Percentiles rank a stretch among this genome's conserved stretches.
These are phyloP conservation scores for Hypomyces perniciosus DNA, from an alignment of 2,329 filamentous ascomycete species.

Conservation along the genomic window DNA sequence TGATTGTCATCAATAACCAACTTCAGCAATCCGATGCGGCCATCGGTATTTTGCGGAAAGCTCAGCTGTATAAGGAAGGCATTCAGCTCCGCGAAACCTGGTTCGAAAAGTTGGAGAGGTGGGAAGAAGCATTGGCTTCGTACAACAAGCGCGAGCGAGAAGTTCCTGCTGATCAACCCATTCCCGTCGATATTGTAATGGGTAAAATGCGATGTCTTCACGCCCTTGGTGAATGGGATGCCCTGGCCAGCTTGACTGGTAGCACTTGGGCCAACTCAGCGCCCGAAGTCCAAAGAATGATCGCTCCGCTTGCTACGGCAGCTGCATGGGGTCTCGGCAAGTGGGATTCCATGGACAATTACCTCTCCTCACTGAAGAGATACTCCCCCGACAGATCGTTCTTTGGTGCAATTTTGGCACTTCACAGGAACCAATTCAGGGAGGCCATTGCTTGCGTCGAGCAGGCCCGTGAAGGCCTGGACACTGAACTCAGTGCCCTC, in stretches of 20 bases:
- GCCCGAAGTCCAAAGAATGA: constrained; percentile 79
- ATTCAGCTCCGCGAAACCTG: constrained; percentile 96
- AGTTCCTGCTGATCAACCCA: constrained; percentile 48
- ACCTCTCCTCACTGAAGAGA: constrained; percentile 90
- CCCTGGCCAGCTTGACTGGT: constrained; percentile 78
- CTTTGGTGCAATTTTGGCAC: constrained; percentile 90
- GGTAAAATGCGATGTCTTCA: constrained; percentile 99
- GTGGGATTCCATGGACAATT: constrained; percentile 98
- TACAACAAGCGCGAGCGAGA: constrained; percentile 82
- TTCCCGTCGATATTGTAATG: constrained; percentile 92
- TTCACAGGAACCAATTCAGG: constrained; percentile 93
- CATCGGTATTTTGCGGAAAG: constrained; percentile 94
- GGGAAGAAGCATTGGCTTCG: constrained; percentile 92
- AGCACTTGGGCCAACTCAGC: constrained; percentile 91
- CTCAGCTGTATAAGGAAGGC: constrained; percentile 85
- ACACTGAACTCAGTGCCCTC: constrained; percentile 90
- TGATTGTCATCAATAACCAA: constrained; percentile 99
- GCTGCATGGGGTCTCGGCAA: constrained; percentile 95
- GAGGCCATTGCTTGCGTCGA: constrained; percentile 86
- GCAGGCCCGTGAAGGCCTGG: constrained; percentile 85
- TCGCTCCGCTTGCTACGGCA: constrained; percentile 88
- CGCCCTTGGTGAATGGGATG: constrained; percentile 95
- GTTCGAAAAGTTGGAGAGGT: constrained; percentile 97
- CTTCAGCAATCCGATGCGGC: constrained; percentile 97
- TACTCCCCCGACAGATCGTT: constrained; percentile 92